phyloP scores from a whole-genome alignment of 129 eudicot species.

The sunflower (Helianthus annuus) region DNA sequence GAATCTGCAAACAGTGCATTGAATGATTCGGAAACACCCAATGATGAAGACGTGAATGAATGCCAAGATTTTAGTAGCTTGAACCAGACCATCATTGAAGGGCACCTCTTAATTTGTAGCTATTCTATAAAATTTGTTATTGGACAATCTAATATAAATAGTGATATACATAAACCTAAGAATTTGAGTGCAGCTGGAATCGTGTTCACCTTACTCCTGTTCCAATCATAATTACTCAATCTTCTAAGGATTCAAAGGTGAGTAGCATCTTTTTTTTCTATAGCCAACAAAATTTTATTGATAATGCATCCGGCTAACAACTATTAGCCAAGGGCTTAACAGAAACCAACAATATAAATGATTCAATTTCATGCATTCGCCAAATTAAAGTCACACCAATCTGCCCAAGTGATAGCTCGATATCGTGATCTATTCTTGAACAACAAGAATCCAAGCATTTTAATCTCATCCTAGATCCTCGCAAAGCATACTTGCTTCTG shows the following conservation, averaged over 20 bases:
- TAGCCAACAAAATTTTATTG: too few species aligned
- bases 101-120: slow-evolving; percentile 85
- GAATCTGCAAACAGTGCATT: slow-evolving; percentile 76
- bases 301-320: too few species aligned
- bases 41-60: slow-evolving; percentile 82
- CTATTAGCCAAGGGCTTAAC: too few species aligned
- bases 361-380: too few species aligned
- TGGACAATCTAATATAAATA: slow-evolving; percentile 85
- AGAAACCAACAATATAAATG: too few species aligned
- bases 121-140: slow-evolving; percentile 86
- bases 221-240: slow-evolving; percentile 82
- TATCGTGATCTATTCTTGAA: too few species aligned
- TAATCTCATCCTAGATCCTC: too few species aligned
- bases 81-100: slow-evolving; percentile 62
- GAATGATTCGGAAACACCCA: slow-evolving; percentile 52
- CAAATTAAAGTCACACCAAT: too few species aligned
- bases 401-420: too few species aligned
- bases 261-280: slow-evolving; percentile 1
- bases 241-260: slow-evolving; percentile 93
- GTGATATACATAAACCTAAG: slow-evolving; percentile 66
- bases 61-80: slow-evolving; percentile 82
- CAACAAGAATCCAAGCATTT: too few species aligned
- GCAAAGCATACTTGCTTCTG: too few species aligned
- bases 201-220: slow-evolving; percentile 87
- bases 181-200: slow-evolving; percentile 94